A percentile compares a stretch with the other conserved stretches of the same genome.
These are phyloP conservation scores for Quercus alba DNA, from an alignment of 306 rosid genomes.

Conservation along the genomic window DNA sequence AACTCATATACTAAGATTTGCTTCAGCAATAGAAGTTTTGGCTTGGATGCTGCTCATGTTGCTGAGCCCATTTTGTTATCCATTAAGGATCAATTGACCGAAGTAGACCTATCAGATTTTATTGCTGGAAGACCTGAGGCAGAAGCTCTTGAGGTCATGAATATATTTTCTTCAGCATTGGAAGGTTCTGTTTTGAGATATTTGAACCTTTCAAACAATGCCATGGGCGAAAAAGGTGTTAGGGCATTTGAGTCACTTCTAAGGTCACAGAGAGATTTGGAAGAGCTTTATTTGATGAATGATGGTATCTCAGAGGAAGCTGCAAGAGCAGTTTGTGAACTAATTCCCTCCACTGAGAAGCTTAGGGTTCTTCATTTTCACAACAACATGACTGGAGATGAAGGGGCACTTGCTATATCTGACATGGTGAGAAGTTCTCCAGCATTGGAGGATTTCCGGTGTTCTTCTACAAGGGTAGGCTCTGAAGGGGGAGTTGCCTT, in stretches of 20 bases:
- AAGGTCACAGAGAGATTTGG: conserved; percentile 61
- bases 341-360: conserved; percentile 80
- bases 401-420: conserved; percentile 74
- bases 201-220: conserved; percentile 76
- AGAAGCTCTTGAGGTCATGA: conserved; percentile 83
- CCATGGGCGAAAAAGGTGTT: conserved; percentile 85
- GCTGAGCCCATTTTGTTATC: conserved; percentile 67
- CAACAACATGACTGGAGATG: conserved; percentile 65
- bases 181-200: conserved; percentile 66
- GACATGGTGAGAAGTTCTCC: conserved; percentile 58
- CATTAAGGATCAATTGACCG: conserved; percentile 61
- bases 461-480: conserved; percentile 86
- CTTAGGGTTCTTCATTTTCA: conserved; percentile 85
- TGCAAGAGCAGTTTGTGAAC: conserved; percentile 77
- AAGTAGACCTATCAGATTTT: conserved; percentile 78
- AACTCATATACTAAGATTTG: conserved; percentile 60
- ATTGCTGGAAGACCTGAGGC: conserved; percentile 83
- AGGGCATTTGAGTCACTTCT: conserved; percentile 70
- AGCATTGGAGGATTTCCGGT: conserved; percentile 72
- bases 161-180: conserved; percentile 66
- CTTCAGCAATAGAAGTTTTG: conserved; percentile 87
- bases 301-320: conserved; percentile 96
- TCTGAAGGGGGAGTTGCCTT: conserved; percentile 80
- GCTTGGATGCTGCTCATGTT: conserved; percentile 71
- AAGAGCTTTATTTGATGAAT: conserved; percentile 91